phyloP scores from a whole-genome alignment of 371 early-diverging fungal species.

The Mucor saturninus region DNA sequence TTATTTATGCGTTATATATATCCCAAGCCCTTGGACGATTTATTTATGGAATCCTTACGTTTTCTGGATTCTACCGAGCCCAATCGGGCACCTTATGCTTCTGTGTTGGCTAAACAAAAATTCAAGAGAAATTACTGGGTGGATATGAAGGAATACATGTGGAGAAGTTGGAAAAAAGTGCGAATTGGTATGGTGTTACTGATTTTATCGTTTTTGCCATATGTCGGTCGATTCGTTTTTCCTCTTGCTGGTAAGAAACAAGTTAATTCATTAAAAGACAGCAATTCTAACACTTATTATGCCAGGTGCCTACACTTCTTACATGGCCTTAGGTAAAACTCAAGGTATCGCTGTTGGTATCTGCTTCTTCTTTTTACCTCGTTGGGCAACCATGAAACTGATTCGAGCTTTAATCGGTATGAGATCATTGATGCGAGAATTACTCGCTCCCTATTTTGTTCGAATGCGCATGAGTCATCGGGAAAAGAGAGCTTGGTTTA shows the following conservation, averaged over 20 bases:
- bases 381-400: constrained; percentile 41
- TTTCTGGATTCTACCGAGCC: constrained; percentile 52
- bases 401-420: constrained; percentile 64
- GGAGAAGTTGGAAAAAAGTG: constrained; percentile 56
- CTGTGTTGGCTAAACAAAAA: constrained; percentile 43
- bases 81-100: constrained; percentile 53
- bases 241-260: constrained; percentile 57
- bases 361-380: constrained; percentile 54
- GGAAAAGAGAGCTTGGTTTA: constrained; percentile 65
- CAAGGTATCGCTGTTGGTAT: constrained; percentile 50
- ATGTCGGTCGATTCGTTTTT: constrained; percentile 62
- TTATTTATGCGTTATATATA: constrained; percentile 69
- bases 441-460: constrained; percentile 71
- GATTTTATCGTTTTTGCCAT: constrained; percentile 58
- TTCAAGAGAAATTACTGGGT: constrained; percentile 56
- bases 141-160: constrained; percentile 55
- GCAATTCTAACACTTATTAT: neutral
- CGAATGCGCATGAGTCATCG: constrained; percentile 56
- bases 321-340: constrained; percentile 51
- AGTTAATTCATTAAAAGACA: neutral
- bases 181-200: constrained; percentile 51
- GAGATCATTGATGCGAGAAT: constrained; percentile 66
- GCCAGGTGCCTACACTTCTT: constrained; percentile 50
- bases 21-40: constrained; percentile 66
- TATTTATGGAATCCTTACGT: constrained; percentile 64